Percentiles rank a stretch among this genome's conserved stretches.
phyloP scores from a whole-genome alignment of 192 early-diverging fungal species.

The Piromyces sp. region DNA sequence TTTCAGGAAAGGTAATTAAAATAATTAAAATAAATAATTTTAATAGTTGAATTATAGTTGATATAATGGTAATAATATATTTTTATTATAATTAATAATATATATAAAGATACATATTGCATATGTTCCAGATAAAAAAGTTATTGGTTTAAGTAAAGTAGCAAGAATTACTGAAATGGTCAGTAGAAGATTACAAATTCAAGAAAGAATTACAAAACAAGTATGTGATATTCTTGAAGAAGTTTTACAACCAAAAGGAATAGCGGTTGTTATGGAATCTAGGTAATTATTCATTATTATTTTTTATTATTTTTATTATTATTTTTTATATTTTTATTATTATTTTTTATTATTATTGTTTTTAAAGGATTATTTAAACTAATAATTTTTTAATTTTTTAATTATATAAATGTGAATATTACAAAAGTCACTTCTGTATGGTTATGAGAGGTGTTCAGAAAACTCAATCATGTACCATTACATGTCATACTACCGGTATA shows the following conservation, averaged over 20 bases:
- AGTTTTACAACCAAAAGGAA: constrained; percentile 82
- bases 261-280: constrained; percentile 94
- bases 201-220: constrained; percentile 97
- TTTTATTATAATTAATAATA: no score
- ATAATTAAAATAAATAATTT: not conserved
- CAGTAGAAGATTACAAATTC: constrained; percentile 81
- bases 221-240: constrained; percentile 79
- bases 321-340: constrained; percentile 4
- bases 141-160: constrained; percentile 89
- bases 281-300: constrained; percentile 28
- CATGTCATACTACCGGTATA: constrained; percentile 83
- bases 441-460: constrained; percentile 95
- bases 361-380: no score
- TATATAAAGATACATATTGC: constrained; percentile 79
- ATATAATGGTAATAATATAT: not conserved
- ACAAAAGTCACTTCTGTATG: constrained; percentile 78
- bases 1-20: constrained; percentile 73
- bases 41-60: no score
- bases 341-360: no score
- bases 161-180: constrained; percentile 99
- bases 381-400: no score
- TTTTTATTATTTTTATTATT: not conserved
- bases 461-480: constrained; percentile 84
- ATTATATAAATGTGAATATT: not conserved
- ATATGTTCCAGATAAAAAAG: constrained; percentile 87